Conservation (phyloP, 106 monocot species). For the Phalaenopsis equestris region DNA sequence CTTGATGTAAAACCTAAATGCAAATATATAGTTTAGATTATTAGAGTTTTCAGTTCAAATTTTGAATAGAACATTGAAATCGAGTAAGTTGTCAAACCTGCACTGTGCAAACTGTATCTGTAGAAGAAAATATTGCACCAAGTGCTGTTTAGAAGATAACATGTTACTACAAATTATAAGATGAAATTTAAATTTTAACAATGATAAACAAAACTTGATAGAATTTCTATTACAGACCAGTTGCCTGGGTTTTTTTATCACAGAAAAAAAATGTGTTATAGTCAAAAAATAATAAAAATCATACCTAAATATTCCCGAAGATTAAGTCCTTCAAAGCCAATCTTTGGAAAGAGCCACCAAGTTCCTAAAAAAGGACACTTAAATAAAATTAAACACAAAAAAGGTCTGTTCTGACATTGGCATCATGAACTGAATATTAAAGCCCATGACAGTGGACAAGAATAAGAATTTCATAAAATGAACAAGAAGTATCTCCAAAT, state of each 20-base stretch:
- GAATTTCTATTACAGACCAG: too few species aligned
- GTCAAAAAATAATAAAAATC: neutral
- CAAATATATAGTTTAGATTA: neutral
- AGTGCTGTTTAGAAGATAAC: conserved; percentile 31
- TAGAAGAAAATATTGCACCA: conserved; percentile 79
- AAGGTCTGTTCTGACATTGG: neutral
- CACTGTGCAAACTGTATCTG: conserved; percentile 78
- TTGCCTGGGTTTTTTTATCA: too few species aligned
- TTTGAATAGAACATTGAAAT: neutral
- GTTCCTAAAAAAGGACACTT: conserved; percentile 23
- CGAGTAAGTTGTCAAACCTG: conserved; percentile 33
- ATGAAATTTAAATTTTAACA: too few species aligned
- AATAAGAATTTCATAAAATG: too few species aligned
- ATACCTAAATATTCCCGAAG: conserved; percentile 65
- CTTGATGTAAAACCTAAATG: conserved; percentile 58
- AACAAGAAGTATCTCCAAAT: too few species aligned
- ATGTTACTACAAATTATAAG: too few species aligned
- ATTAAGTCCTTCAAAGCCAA: conserved; percentile 54
- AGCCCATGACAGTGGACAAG: too few species aligned
- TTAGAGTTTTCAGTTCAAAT: neutral
- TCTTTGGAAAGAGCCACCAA: conserved; percentile 76
- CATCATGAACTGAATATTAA: too few species aligned
- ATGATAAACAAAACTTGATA: too few species aligned
- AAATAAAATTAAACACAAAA: neutral
- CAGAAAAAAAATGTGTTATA: neutral